A percentile compares a stretch with the other conserved stretches of the same genome.
Conservation (phyloP, 139 green algal species). For the Chlamydomonas sphaeroides region DNA sequence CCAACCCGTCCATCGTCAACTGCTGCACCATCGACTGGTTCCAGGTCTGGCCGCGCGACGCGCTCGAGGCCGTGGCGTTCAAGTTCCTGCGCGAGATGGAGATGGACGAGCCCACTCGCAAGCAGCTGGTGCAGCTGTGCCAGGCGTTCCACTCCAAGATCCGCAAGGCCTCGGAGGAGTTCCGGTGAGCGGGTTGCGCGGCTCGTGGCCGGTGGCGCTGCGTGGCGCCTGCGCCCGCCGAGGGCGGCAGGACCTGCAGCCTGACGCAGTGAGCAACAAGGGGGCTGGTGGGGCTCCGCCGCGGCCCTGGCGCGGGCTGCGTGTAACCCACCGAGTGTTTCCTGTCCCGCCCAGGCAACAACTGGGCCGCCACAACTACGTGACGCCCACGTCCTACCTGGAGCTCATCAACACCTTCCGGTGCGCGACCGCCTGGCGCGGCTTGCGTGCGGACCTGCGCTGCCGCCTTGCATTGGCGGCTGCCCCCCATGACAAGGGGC, state of each 20-base stretch:
- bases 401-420: conserved; percentile 80
- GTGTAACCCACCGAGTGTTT: not conserved
- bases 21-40: conserved; percentile 87
- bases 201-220: too few relatives aligned
- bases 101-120: conserved; percentile 56
- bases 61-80: conserved; percentile 75
- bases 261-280: too few relatives aligned
- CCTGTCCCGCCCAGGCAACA: conserved; percentile 14
- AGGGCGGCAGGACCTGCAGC: too few relatives aligned
- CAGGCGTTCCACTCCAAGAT: conserved; percentile 64
- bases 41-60: conserved; percentile 70
- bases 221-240: too few relatives aligned
- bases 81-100: conserved; percentile 80
- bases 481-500: too few relatives aligned
- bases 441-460: not conserved
- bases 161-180: conserved; percentile 53
- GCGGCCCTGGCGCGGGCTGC: too few relatives aligned
- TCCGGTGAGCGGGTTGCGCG: too few relatives aligned
- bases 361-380: conserved; percentile 77
- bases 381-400: conserved; percentile 86
- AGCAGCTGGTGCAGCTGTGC: conserved; percentile 66
- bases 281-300: too few relatives aligned
- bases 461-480: too few relatives aligned
- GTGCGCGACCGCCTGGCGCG: too few relatives aligned
- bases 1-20: conserved; percentile 84